phyloP scores from a whole-genome alignment of 2,329 filamentous ascomycete genomes.

The Alternaria sp. region DNA sequence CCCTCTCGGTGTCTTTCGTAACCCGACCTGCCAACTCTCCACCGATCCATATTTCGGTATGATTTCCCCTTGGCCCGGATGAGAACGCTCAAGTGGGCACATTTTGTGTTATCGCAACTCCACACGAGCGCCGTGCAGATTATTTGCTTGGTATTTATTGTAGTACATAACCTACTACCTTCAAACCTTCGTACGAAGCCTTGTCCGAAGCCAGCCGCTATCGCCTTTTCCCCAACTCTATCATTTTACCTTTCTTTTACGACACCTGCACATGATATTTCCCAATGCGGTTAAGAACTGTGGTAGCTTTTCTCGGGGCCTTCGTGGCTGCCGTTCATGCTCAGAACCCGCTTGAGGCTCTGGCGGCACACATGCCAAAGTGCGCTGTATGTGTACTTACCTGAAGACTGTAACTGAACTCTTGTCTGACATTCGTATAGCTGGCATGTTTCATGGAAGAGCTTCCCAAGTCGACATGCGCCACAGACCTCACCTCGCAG shows the following conservation, averaged over 20 bases:
- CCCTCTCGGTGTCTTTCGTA: not conserved
- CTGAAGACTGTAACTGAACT: not conserved
- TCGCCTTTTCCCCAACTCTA: not conserved
- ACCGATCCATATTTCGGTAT: slow-evolving; percentile 7
- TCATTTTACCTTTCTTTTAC: not conserved
- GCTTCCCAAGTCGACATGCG: slow-evolving; percentile 46
- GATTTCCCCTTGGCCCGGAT: slow-evolving; percentile 6
- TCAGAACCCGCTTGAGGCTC: slow-evolving; percentile 14
- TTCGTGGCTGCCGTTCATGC: slow-evolving; percentile 13
- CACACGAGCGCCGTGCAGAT: not conserved
- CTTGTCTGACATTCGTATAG: slow-evolving; percentile 15
- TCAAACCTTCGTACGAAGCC: not conserved
- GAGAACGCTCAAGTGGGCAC: not conserved
- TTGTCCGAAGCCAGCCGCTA: not conserved
- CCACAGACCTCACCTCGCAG: slow-evolving; percentile 42
- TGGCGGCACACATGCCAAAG: slow-evolving; percentile 20
- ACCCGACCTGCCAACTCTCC: not conserved
- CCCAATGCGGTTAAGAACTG: slow-evolving; percentile 11
- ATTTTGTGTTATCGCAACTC: slow-evolving; percentile 2
- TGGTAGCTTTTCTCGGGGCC: slow-evolving; percentile 7
- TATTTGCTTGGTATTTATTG: not conserved
- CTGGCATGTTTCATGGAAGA: slow-evolving; percentile 25
- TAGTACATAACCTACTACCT: slow-evolving; percentile 8
- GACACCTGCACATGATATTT: not conserved
- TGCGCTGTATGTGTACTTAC: slow-evolving; percentile 21